Evolutionary conservation across 306 rosid species (phyloP), one percentile per base, ranked within the genome.

Genomic region (Arachis stenosperma): DNA sequence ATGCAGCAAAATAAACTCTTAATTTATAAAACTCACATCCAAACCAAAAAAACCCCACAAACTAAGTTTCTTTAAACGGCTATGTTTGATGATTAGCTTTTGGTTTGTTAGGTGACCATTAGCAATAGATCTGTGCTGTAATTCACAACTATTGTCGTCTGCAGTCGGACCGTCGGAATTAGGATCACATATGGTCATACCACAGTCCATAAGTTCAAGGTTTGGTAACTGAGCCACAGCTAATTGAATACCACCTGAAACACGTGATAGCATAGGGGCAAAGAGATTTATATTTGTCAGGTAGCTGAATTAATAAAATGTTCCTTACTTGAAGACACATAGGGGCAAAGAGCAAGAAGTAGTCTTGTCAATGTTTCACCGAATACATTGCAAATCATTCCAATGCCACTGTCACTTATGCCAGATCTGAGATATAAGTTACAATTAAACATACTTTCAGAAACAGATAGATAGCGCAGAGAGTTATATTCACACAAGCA

Each of bases 181-280:
- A 44, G 87, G 86, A 76, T 88, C 86, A 33, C 87, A 90, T 56
- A 90, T 79, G 43, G 93, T 79, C 96, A 86, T 85, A 75, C 96
- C 96, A 85, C 93, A 90, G 66, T 90, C 96, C 90, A 90, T 82
- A 54, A 90, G 89, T 78, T 90, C 93, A 71, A 90, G 96, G 61
- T 79, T 83, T 37, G 93, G 96, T 80, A 90, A 81, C 41, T 88
- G 91, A 57, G 93, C 93, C 1, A 87, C 80, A 40, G 91, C 96
- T 80, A 90, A 86, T 72, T 86, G 93, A 75, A 90, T 90, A 67
- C 91, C 91, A 80, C 91, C 96, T 90, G 82, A 67, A 78, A 72
- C 58, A 33, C 8, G 71, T 22, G 27, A n/a, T 46, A 66, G 64
- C 37, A 56, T 39, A 22, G 57, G 70, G 50, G 76, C 9, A 14